Evolutionary conservation across 768 basidiomycete species (phyloP), one percentile per base, ranked within the genome.

Genomic region (Brasilioporus rufonigricans): DNA sequence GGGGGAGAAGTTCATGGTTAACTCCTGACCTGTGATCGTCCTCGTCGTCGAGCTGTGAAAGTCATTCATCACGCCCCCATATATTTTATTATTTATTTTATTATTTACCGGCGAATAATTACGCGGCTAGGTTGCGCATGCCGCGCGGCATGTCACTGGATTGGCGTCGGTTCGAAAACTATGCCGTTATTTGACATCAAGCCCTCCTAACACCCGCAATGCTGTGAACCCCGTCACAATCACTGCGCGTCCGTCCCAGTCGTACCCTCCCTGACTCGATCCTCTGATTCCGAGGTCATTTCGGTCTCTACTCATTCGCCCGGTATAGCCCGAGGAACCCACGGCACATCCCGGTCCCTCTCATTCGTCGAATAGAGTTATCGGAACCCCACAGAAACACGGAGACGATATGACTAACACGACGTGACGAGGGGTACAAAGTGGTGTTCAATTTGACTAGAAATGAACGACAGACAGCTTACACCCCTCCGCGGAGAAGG

Each of bases 1-100:
- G 59, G 79, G 71, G 27, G 75, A 57, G 57, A 73, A 80, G 50
- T 68, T 60, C 67, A 69, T 68, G 44, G 61, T 58, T 8, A 40
- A 53, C 46, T 64, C 48, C 41, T 50, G 59, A 46, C 35, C 24
- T 47, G 50, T 3, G 43, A 50, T 61, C 38, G 52, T 40, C 41
- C 38, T 11, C 23, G 50, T 48, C 38, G 40, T 32, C n/a, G 31
- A 18, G 18, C 26, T 44, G 24, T 16, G 13, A 40, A n/a, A n/a
- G 7, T 5, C 36, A 7, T n/a, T 11, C 32, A 10, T 11, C 32
- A 36, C 12, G 4, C 13, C 36, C 39, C 10, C 29, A 21, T 45
- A 32, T 45, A 41, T 56, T 52, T 53, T 44, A 55, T 57, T 50
- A 55, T 27, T 49, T 44, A 41, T 55, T 54, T 54, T 47, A 48